A percentile compares a stretch with the other conserved stretches of the same genome.
Conservation (phyloP, 129 eudicot species). For the Lactuca sativa region DNA sequence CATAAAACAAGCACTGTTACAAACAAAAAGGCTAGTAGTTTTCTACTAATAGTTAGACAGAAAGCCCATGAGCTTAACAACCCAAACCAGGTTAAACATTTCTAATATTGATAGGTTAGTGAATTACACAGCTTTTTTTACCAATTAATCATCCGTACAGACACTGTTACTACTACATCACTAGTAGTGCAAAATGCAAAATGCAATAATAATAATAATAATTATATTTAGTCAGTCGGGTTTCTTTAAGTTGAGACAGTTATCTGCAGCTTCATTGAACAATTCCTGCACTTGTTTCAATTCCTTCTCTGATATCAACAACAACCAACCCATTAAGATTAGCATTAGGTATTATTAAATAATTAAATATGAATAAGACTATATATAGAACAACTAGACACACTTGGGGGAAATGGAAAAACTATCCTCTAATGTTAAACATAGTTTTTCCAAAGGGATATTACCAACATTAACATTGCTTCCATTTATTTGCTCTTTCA, state of each 20-base stretch:
- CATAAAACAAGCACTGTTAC: too few relatives aligned
- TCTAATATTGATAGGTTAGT: not conserved
- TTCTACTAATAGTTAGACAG: too few relatives aligned
- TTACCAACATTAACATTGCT: too few relatives aligned
- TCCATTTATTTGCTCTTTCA: too few relatives aligned
- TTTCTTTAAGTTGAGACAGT: conserved; percentile 86
- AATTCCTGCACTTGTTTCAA: conserved; percentile 84
- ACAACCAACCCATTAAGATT: not conserved
- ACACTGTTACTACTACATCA: not conserved
- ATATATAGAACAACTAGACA: too few relatives aligned
- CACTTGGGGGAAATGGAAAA: too few relatives aligned
- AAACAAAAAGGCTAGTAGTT: too few relatives aligned
- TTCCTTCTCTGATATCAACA: conserved; percentile 61
- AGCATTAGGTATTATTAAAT: not conserved
- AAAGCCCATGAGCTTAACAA: too few relatives aligned
- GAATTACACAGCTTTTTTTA: not conserved
- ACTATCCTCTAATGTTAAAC: too few relatives aligned
- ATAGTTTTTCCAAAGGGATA: too few relatives aligned
- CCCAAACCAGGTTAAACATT: not conserved
- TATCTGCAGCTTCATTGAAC: conserved; percentile 83
- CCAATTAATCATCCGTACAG: not conserved
- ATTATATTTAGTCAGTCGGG: conserved; percentile 45
- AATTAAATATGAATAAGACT: too few relatives aligned
- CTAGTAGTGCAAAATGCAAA: not conserved
- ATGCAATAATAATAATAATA: not conserved